Evolutionary conservation across 2,329 filamentous ascomycete genomes (phyloP), one percentile per base, ranked within the genome.

Genomic region (Venturia aucupariae): DNA sequence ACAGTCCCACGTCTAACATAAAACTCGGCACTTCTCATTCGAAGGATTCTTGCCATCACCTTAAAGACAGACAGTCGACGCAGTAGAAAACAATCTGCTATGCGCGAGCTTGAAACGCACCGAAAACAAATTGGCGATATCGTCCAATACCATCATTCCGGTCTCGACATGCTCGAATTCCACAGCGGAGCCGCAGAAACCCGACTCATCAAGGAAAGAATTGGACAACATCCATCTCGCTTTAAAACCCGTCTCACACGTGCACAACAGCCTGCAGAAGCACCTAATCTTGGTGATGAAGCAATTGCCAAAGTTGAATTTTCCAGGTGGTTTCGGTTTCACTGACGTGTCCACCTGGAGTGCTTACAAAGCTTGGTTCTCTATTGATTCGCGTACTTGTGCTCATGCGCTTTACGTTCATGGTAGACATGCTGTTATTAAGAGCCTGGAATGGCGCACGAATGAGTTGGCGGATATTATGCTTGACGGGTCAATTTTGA

Each of bases 21-120:
- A 51, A 63, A 38, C 60, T 59, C 11, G 66, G 72, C n/a, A 69
- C 69, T n/a, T 64, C 70, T 22, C 65, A 69, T 17, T 71, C 70
- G 67, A 72, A 72, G 64, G 63, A 71, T 17, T 67, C 70, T 41
- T 67, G 69, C 17, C 65, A 69, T 39, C 71, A 71, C 57, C 68
- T 72, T 51, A 4, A 54, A 54, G 24, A 54, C 48, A 5, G 48
- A 27, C 11, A 24, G 48, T 4, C 48, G 48, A 15, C 48, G 48
- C 7, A 54, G 30, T 24, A 54, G 24, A 17, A 54, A 54, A 17
- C 22, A 54, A 17, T 15, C 48, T 3, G 48, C 48, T 5, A 30
- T 30, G 24, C 48, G 48, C 24, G 48, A 54, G 13, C 48, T 54
- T 4, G 48, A 54, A n/a, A 54, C 17, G 8, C 48, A 54, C 48